Conservation (phyloP, 1,284 basidiomycete species). For the Agroathelia rolfsii region DNA sequence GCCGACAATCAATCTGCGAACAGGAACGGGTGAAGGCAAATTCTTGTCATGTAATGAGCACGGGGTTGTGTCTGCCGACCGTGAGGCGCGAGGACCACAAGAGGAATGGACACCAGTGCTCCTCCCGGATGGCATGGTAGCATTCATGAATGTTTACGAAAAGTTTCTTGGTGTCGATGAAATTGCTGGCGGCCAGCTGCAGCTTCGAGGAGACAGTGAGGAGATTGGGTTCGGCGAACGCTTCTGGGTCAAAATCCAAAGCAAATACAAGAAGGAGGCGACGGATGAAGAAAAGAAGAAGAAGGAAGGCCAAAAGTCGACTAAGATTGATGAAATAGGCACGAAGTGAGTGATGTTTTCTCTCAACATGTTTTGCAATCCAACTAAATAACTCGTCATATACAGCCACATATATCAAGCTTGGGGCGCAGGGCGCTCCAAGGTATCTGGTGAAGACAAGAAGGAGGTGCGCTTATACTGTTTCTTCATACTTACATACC, state of each 20-base stretch:
- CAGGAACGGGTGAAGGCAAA: slow-evolving; percentile 76
- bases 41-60: slow-evolving; percentile 80
- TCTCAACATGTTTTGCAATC: slow-evolving; percentile 5
- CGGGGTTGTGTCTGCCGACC: slow-evolving; percentile 71
- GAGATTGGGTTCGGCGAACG: slow-evolving; percentile 72
- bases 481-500: slow-evolving; percentile 7
- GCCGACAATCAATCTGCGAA: slow-evolving; percentile 71
- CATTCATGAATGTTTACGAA: slow-evolving; percentile 78
- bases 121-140: slow-evolving; percentile 69
- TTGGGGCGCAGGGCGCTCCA: slow-evolving; percentile 75
- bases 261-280: slow-evolving; percentile 83
- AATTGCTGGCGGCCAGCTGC: slow-evolving; percentile 68
- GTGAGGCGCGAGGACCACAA: slow-evolving; percentile 77
- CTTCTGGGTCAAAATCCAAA: slow-evolving; percentile 85
- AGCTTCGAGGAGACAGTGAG: slow-evolving; percentile 76
- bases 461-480: slow-evolving; percentile 41
- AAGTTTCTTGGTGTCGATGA: slow-evolving; percentile 78
- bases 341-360: slow-evolving; percentile 48
- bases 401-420: slow-evolving; percentile 71
- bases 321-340: slow-evolving; percentile 56
- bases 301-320: slow-evolving; percentile 49
- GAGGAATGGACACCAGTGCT: slow-evolving; percentile 81
- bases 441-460: slow-evolving; percentile 65
- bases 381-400: slow-evolving; percentile 5
- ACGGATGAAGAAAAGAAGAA: slow-evolving; percentile 73